Conservation (phyloP, 1,139 yeast genomes). For the Pichia sorboxylosa region DNA sequence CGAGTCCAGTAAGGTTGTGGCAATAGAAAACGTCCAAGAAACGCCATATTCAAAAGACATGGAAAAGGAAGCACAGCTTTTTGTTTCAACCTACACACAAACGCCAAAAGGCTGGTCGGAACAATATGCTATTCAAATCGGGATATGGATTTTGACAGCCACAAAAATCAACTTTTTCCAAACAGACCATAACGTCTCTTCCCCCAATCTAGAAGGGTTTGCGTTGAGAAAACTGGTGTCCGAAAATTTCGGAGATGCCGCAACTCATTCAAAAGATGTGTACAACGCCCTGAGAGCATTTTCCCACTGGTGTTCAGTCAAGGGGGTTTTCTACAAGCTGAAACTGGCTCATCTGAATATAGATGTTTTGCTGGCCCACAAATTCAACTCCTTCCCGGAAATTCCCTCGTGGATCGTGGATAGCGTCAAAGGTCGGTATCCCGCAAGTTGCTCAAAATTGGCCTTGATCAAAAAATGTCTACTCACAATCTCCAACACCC, state of each 20-base stretch:
- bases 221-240: conserved; percentile 32
- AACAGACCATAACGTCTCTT: conserved; percentile 42
- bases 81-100: conserved; percentile 20
- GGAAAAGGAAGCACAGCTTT: conserved; percentile 24
- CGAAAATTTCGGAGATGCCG: conserved; percentile 33
- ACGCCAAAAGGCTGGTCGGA: conserved; percentile 8
- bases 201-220: conserved; percentile 33
- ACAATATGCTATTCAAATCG: conserved; percentile 30
- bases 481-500: conserved; percentile 19
- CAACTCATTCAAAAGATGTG: conserved; percentile 32
- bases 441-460: conserved; percentile 44
- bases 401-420: conserved; percentile 32
- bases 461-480: conserved; percentile 33
- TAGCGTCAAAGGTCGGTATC: conserved; percentile 36
- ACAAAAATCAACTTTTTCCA: conserved; percentile 44
- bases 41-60: conserved; percentile 19
- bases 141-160: conserved; percentile 34
- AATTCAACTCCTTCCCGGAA: conserved; percentile 32
- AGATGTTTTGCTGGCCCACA: conserved; percentile 23
- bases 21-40: conserved; percentile 27
- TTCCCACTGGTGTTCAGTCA: conserved; percentile 47
- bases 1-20: conserved; percentile 36
- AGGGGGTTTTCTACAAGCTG: conserved; percentile 35
- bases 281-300: conserved; percentile 41
- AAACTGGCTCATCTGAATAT: conserved; percentile 32